These are phyloP conservation scores for Stagonosporopsis cucurbitacearum DNA, from an alignment of 2,329 filamentous ascomycete genomes.

Conservation along the genomic window DNA sequence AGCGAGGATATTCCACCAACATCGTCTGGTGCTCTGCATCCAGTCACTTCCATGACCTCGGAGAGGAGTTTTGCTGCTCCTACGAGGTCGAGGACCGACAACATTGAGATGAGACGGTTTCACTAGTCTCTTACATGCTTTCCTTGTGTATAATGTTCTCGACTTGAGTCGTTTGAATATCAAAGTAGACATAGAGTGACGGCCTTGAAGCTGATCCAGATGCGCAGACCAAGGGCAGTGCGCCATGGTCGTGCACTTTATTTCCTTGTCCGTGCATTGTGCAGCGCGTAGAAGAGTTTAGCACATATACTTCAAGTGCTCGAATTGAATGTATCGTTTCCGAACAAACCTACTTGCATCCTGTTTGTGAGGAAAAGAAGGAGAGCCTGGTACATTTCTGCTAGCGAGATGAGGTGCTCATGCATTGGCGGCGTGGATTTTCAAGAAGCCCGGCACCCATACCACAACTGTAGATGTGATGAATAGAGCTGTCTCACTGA, in stretches of 20 bases:
- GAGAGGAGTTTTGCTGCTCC: slow-evolving; percentile 34
- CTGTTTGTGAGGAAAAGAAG: background rate
- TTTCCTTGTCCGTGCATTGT: slow-evolving; percentile 1
- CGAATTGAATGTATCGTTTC: background rate
- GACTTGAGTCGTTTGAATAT: background rate
- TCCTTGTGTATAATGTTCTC: background rate
- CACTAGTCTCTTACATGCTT: slow-evolving; percentile 15
- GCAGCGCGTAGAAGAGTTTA: slow-evolving; percentile 1
- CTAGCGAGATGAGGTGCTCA: background rate
- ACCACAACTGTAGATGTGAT: background rate
- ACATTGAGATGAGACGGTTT: slow-evolving; percentile 43
- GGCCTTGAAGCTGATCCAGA: background rate
- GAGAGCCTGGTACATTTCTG: too few relatives aligned
- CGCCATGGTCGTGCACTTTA: slow-evolving; percentile 15
- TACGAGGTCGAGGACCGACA: slow-evolving; percentile 38
- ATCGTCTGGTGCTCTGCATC: slow-evolving; percentile 34
- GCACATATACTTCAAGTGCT: slow-evolving; percentile 4
- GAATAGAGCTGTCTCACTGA: background rate
- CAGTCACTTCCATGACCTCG: slow-evolving; percentile 14
- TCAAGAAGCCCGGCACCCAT: too few relatives aligned
- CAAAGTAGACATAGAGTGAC: background rate
- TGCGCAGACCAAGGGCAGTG: slow-evolving; percentile 20
- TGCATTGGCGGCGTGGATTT: background rate
- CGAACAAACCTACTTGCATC: background rate
- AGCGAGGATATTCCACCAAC: slow-evolving; percentile 30